phyloP scores from a whole-genome alignment of 768 basidiomycete species.

The Suillus weaverae region DNA sequence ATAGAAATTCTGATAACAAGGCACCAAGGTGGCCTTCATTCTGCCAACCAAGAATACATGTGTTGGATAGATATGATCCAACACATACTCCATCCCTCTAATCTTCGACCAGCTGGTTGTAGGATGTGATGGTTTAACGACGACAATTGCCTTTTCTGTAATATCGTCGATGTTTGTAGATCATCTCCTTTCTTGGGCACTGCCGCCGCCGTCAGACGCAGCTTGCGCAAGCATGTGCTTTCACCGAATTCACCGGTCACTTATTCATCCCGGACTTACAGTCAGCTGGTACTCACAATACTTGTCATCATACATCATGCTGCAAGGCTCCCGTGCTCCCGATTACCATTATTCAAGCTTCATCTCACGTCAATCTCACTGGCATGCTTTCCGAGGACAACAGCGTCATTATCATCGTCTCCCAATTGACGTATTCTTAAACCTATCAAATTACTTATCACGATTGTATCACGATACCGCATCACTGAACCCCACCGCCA shows the following conservation, averaged over 20 bases:
- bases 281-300: too few relatives aligned
- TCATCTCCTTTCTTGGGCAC: not conserved
- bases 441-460: not conserved
- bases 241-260: not conserved
- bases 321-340: slow-evolving; percentile 3
- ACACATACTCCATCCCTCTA: too few relatives aligned
- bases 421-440: not conserved
- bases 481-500: slow-evolving; percentile 1
- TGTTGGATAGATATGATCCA: too few relatives aligned
- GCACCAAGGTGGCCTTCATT: not conserved
- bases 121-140: not conserved
- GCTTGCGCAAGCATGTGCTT: too few relatives aligned
- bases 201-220: too few relatives aligned
- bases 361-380: not conserved
- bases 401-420: not conserved
- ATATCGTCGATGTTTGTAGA: not conserved
- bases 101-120: too few relatives aligned
- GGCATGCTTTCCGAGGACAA: not conserved
- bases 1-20: slow-evolving; percentile 17
- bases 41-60: not conserved
- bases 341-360: not conserved
- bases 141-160: not conserved
- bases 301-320: not conserved
- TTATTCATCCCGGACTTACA: not conserved
- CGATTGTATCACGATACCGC: too few relatives aligned